A percentile compares a stretch with the other conserved stretches of the same genome.
phyloP scores from a whole-genome alignment of 371 early-diverging fungal genomes.

The Massospora cicadina region DNA sequence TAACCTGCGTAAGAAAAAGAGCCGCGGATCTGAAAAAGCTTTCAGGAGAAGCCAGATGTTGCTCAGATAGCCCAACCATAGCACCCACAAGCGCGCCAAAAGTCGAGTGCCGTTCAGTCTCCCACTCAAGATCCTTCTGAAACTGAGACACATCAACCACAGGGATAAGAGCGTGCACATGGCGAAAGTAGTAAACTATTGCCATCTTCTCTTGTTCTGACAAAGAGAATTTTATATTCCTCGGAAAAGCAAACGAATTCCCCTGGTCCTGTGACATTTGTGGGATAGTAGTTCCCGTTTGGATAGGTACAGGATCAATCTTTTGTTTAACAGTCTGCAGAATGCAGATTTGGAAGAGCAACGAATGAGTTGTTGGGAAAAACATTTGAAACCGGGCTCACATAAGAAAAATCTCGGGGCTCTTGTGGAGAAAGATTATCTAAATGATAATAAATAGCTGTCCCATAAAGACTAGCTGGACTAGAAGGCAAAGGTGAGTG shows the following conservation, averaged over 20 bases:
- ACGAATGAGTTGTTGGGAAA: neutral
- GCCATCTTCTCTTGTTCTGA: neutral
- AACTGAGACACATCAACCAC: neutral
- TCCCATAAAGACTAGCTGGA: neutral
- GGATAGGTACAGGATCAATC: neutral
- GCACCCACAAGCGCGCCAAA: neutral
- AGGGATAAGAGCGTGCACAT: neutral
- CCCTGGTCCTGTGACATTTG: neutral
- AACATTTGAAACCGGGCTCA: neutral
- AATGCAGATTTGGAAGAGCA: neutral
- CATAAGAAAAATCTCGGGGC: neutral
- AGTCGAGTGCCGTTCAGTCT: neutral
- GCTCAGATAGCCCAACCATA: neutral
- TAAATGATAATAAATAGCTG: neutral
- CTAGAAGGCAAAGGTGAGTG: neutral
- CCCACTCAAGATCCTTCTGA: neutral
- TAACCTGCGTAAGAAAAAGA: neutral
- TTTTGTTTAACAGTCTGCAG: neutral
- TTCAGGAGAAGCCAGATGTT: neutral
- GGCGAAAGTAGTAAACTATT: neutral
- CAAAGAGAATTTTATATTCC: neutral
- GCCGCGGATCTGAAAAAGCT: neutral
- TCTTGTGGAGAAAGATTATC: neutral
- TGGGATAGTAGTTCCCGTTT: neutral
- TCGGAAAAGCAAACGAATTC: neutral